phyloP scores from a whole-genome alignment of 176 grass and related monocot species.

The Canna indica region DNA sequence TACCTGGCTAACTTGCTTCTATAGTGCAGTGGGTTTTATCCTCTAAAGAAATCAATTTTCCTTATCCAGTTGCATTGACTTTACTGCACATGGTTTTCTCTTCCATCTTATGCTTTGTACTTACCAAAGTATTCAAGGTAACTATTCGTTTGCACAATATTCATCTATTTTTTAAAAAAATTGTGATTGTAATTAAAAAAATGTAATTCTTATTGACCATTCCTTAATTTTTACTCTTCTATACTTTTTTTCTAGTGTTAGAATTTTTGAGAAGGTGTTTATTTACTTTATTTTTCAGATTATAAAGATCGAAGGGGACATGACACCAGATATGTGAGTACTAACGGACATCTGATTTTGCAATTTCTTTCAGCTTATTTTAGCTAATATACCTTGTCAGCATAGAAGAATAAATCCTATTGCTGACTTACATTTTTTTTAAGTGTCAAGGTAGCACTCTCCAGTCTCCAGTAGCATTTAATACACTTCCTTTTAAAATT shows the following conservation, averaged over 20 bases:
- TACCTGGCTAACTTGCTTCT: constrained; percentile 20
- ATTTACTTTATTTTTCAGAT: constrained; percentile 54
- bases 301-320: constrained; percentile 93
- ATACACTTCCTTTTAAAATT: not conserved
- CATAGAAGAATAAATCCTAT: not conserved
- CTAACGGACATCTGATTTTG: constrained; percentile 2
- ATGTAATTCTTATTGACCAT: not conserved
- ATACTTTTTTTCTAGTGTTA: not conserved
- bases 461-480: not conserved
- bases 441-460: not conserved
- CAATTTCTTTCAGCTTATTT: not conserved
- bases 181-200: not conserved
- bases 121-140: constrained; percentile 97
- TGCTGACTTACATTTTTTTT: not conserved
- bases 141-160: not conserved
- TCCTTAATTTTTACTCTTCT: not conserved
- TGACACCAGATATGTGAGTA: constrained; percentile 93
- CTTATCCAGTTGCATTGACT: constrained; percentile 95
- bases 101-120: constrained; percentile 72
- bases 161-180: not conserved
- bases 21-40: constrained; percentile 86
- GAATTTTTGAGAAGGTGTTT: constrained; percentile 7
- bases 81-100: constrained; percentile 97
- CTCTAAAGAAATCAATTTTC: constrained; percentile 94
- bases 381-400: not conserved